Base-by-base conservation (phyloP, 2,329 filamentous ascomycete genomes). In the Microdochium bolleyi region DNA sequence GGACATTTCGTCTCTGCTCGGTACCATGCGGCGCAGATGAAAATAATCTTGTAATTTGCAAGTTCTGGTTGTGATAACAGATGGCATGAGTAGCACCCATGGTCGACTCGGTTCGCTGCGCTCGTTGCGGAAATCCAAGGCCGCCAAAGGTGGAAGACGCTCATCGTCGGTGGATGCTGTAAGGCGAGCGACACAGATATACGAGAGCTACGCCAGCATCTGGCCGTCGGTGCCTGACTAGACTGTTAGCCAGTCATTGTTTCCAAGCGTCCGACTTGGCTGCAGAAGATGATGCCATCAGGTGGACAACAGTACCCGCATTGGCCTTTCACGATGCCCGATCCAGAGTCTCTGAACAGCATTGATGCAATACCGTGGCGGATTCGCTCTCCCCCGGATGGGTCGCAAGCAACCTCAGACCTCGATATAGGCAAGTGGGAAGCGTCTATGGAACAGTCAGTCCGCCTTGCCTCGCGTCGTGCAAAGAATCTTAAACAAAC, bases 181-280 rank as follows among this genome's bases (percentile, higher is more conserved):
- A 78, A 76, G 58, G 69, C 77, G 2, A 3, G 78, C 79, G 27
- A 88, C 82, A 58, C 88, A 82, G 59, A 82, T 76, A 67, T 89
- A 82, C 13, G 84, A 84, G 49, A 87, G 82, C 61, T 87, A 3
- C 41, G 41, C 41, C 16, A 24, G 7, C 41, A 46, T 46, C 41
- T 46, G 41, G 21, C 16, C 4, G 13, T 3, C 19, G 7, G 22
- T 46, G 41, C 41, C 21, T 46, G 41, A 46, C 37, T n/a, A 41
- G 11, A 46, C 14, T 7, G 41, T 4, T 22, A 3, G 9, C 19
- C n/a, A 19, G n/a, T 3, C 16, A 11, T 7, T 11, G 16, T 11
- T 22, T 7, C 19, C 19, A 46, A 7, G 41, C 7, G 21, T 19
- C 14, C 13, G 19, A 22, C 5, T 46, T 46, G 22, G 41, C 16